Conservation (phyloP, 352 stramenopile species). For the Phytopythium litorale region DNA sequence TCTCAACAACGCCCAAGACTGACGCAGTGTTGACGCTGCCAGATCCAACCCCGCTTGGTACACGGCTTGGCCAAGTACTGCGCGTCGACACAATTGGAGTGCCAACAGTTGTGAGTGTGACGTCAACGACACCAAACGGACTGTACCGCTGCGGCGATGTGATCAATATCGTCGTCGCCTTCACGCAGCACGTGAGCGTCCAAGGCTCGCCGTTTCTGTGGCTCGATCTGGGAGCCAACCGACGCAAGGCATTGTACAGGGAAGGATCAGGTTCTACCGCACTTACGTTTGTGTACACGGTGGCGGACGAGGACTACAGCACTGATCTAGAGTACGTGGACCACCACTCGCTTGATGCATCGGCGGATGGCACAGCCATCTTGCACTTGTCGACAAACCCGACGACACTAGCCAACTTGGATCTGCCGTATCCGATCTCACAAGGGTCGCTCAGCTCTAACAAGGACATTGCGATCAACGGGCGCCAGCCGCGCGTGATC, state of each 20-base stretch:
- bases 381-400: constrained; percentile 61
- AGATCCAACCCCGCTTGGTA: constrained; percentile 36
- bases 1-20: constrained; percentile 73
- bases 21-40: constrained; percentile 63
- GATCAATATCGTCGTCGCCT: constrained; percentile 51
- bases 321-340: constrained; percentile 80
- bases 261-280: constrained; percentile 46
- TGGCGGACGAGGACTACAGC: constrained; percentile 70
- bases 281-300: constrained; percentile 63
- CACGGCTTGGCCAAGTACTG: constrained; percentile 28
- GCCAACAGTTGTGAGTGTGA: constrained; percentile 52
- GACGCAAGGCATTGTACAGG: constrained; percentile 48
- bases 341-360: constrained; percentile 73
- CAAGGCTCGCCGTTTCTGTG: constrained; percentile 56
- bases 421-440: constrained; percentile 63
- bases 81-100: constrained; percentile 58
- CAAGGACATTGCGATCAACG: constrained; percentile 67
- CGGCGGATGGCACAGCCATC: constrained; percentile 38
- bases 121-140: constrained; percentile 34
- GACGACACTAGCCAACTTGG: constrained; percentile 57
- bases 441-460: constrained; percentile 66
- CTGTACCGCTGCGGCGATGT: constrained; percentile 67
- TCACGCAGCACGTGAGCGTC: constrained; percentile 73
- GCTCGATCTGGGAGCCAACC: constrained; percentile 52
- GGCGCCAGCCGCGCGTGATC: constrained; percentile 55